Conservation (phyloP, 441 rosid species). For the Adansonia madagascariensis region DNA sequence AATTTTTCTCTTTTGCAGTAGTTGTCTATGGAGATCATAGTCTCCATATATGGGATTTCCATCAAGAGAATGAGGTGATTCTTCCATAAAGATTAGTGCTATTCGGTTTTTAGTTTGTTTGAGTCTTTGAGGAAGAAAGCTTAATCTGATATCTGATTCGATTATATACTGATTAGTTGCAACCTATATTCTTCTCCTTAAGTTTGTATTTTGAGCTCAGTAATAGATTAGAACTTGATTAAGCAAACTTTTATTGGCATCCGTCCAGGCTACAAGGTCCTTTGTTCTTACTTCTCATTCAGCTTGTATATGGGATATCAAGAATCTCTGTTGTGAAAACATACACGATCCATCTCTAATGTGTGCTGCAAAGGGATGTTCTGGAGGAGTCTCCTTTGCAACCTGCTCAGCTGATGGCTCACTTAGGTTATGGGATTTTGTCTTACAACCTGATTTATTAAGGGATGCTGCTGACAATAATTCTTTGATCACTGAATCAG, state of each 20-base stretch:
- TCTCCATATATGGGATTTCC: constrained; percentile 75
- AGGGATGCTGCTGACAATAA: constrained; percentile 38
- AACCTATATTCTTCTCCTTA: constrained; percentile 18
- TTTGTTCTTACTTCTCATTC: constrained; percentile 74
- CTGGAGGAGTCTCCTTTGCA: constrained; percentile 82
- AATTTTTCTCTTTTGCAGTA: constrained; percentile 52
- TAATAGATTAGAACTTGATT: constrained; percentile 27
- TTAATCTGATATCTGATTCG: constrained; percentile 10
- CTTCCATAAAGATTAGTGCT: constrained; percentile 16
- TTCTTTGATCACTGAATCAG: constrained; percentile 37
- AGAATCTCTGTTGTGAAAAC: constrained; percentile 81
- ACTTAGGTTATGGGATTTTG: constrained; percentile 86
- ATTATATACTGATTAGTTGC: constrained; percentile 2
- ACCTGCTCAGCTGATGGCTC: constrained; percentile 92
- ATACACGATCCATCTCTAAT: constrained; percentile 70
- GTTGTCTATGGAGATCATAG: constrained; percentile 78
- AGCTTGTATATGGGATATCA: constrained; percentile 83
- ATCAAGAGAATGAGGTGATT: constrained; percentile 67
- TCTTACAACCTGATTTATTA: constrained; percentile 47
- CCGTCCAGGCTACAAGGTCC: constrained; percentile 65
- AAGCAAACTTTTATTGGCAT: constrained; percentile 31
- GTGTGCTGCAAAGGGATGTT: constrained; percentile 83
- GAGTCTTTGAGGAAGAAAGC: constrained; percentile 16
- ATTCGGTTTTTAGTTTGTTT: constrained; percentile 23
- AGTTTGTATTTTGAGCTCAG: constrained; percentile 30